Percentiles rank a stretch among this genome's conserved stretches.
phyloP scores from a whole-genome alignment of 345 rosid species.

The Populus alba region DNA sequence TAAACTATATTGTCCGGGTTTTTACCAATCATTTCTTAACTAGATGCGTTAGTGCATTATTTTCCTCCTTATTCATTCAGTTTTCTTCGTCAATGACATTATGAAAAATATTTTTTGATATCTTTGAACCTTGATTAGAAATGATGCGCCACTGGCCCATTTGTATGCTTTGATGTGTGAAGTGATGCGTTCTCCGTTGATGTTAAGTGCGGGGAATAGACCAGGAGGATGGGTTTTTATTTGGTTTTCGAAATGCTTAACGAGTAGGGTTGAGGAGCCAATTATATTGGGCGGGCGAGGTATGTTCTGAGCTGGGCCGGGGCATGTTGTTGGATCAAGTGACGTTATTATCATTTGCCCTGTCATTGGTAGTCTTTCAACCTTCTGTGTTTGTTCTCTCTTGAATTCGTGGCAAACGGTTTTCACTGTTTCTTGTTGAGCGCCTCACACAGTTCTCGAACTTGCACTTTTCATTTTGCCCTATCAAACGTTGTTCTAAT shows the following conservation, averaged over 20 bases:
- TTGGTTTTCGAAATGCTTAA: neutral
- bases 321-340: neutral
- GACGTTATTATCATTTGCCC: neutral
- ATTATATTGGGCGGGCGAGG: neutral
- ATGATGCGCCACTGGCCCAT: neutral
- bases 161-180: neutral
- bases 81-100: neutral
- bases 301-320: neutral
- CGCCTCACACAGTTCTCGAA: neutral
- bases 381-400: neutral
- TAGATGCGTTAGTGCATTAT: neutral
- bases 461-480: neutral
- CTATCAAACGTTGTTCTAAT: neutral
- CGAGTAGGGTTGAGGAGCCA: neutral
- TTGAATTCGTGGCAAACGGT: neutral
- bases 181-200: neutral
- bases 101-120: neutral
- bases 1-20: fast-evolving
- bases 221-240: neutral
- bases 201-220: neutral
- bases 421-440: neutral
- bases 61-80: neutral
- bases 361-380: neutral
- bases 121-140: neutral
- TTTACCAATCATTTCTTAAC: no score